Conservation (phyloP, 2,329 filamentous ascomycete genomes). For the Botrytis aclada region DNA sequence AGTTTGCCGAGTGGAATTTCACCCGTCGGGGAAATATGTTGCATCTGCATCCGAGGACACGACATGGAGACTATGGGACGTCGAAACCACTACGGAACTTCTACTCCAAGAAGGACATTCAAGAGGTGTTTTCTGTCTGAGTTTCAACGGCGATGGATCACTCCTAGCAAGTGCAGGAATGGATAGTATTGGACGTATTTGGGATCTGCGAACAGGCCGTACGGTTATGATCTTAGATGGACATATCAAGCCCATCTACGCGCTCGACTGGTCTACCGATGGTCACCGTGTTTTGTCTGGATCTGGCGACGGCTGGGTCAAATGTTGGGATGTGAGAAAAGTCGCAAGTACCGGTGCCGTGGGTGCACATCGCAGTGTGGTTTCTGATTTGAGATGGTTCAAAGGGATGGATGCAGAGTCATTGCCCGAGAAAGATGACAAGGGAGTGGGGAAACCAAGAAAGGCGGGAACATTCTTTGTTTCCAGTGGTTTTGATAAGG, state of each 20-base stretch:
- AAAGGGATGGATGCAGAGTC: slow-evolving; percentile 78
- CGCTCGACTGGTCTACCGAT: slow-evolving; percentile 87
- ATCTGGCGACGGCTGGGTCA: slow-evolving; percentile 91
- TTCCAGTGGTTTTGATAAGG: slow-evolving; percentile 87
- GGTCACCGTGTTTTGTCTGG: slow-evolving; percentile 91
- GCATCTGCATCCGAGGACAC: slow-evolving; percentile 95
- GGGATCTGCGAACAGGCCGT: slow-evolving; percentile 88
- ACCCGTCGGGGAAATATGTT: slow-evolving; percentile 84
- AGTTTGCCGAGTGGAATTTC: slow-evolving; percentile 90
- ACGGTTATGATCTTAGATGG: slow-evolving; percentile 93
- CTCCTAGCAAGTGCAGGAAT: slow-evolving; percentile 87
- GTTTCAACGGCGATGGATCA: slow-evolving; percentile 88
- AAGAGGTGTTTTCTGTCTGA: slow-evolving; percentile 84
- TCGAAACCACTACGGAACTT: slow-evolving; percentile 79
- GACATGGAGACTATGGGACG: slow-evolving; percentile 95
- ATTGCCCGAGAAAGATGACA: slow-evolving; percentile 59
- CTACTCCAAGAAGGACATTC: slow-evolving; percentile 93
- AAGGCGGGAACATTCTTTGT: slow-evolving; percentile 91
- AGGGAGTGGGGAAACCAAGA: slow-evolving; percentile 68
- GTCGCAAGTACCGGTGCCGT: slow-evolving; percentile 80
- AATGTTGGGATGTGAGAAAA: slow-evolving; percentile 95
- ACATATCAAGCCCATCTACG: slow-evolving; percentile 87
- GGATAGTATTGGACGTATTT: slow-evolving; percentile 91
- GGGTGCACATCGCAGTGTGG: slow-evolving; percentile 85
- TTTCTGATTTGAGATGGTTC: slow-evolving; percentile 92